Evolutionary conservation across 352 stramenopile genomes (phyloP).

Genomic region (Stramenopiles sp.): DNA sequence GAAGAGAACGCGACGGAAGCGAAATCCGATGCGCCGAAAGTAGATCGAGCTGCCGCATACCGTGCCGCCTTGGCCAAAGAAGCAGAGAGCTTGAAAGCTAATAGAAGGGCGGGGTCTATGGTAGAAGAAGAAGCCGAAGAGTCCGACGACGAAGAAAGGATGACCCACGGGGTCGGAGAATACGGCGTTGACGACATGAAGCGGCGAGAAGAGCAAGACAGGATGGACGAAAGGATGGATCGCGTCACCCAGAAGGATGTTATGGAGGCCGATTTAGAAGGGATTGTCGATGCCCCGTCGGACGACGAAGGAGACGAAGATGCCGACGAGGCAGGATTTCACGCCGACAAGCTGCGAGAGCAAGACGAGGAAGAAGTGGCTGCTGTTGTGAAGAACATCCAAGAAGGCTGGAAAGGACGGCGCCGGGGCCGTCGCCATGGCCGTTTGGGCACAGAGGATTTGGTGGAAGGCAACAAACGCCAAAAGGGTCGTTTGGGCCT

Average conservation of each 20-base stretch:
- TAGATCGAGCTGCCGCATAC: not conserved
- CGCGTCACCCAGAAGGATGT: not conserved
- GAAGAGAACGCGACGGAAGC: not conserved
- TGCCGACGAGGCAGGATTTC: not conserved
- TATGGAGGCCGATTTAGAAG: not conserved
- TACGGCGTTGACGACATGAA: not conserved
- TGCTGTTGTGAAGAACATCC: not conserved
- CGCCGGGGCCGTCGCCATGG: not conserved
- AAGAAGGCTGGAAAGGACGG: not conserved
- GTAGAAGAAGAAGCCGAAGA: not conserved
- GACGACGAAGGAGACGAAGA: not conserved
- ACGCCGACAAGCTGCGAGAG: not conserved
- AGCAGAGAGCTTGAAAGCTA: not conserved
- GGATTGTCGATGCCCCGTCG: not conserved
- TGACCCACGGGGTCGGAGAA: not conserved
- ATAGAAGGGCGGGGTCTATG: not conserved
- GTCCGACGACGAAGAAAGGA: not conserved
- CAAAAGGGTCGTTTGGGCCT: not conserved
- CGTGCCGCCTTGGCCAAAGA: not conserved
- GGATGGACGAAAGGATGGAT: not conserved
- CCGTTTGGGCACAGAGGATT: not conserved
- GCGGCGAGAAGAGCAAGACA: not conserved
- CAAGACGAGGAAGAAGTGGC: not conserved
- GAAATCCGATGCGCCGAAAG: no score
- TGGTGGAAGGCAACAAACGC: not conserved